Percentiles rank a stretch among this genome's conserved stretches.
Evolutionary conservation across 2,329 filamentous ascomycete genomes (phyloP).

Genomic region (Phialophora verrucosa): DNA sequence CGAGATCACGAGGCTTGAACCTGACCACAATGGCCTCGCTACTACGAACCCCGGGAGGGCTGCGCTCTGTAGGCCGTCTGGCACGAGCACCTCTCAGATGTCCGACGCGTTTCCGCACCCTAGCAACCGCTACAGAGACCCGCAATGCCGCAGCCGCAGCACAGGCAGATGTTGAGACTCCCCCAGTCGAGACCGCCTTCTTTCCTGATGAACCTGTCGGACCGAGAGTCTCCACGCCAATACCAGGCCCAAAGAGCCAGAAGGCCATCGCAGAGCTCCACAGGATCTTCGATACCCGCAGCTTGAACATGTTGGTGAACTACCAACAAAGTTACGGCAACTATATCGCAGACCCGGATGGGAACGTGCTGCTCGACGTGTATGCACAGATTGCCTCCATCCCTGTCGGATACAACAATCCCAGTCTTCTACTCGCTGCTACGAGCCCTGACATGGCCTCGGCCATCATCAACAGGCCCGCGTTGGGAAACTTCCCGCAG

Average conservation of each 20-base stretch:
- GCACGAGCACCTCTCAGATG: conserved; percentile 23
- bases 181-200: conserved; percentile 52
- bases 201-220: conserved; percentile 64
- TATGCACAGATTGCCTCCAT: conserved; percentile 89
- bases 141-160: conserved; percentile 32
- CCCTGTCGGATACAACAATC: conserved; percentile 91
- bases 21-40: conserved; percentile 25
- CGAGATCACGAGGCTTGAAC: background rate
- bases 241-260: conserved; percentile 78
- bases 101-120: conserved; percentile 19
- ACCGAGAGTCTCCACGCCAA: conserved; percentile 62
- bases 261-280: conserved; percentile 72
- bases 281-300: conserved; percentile 82
- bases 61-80: conserved; percentile 29
- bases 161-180: conserved; percentile 24
- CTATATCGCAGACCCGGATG: conserved; percentile 65
- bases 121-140: conserved; percentile 28
- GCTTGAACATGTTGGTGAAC: conserved; percentile 81
- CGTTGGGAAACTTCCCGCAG: conserved; percentile 77
- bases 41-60: conserved; percentile 23
- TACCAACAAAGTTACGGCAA: conserved; percentile 78
- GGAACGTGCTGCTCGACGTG: conserved; percentile 59
- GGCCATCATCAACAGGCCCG: conserved; percentile 81
- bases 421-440: conserved; percentile 71
- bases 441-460: conserved; percentile 78